Conservation (phyloP, 2,329 filamentous ascomycete genomes). For the Pseudogymnoascus sp. region DNA sequence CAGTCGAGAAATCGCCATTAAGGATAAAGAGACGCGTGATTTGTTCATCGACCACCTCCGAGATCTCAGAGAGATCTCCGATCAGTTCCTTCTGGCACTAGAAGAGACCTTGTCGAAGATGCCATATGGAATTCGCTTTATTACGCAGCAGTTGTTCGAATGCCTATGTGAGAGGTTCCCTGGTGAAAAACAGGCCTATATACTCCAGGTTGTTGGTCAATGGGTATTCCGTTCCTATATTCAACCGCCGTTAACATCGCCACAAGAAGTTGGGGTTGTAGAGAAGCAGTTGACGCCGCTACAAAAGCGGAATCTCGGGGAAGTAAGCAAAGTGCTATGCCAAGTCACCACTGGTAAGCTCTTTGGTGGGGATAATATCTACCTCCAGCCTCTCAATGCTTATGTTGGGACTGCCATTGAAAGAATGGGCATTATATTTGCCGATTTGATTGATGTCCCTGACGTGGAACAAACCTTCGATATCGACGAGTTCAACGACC, state of each 20-base stretch:
- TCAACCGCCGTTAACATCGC: slow-evolving; percentile 78
- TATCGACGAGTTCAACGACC: slow-evolving; percentile 97
- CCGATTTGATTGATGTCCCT: slow-evolving; percentile 71
- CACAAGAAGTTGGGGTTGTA: slow-evolving; percentile 87
- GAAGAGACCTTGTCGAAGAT: slow-evolving; percentile 81
- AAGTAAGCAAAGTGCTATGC: slow-evolving; percentile 84
- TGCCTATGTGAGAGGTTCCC: slow-evolving; percentile 70
- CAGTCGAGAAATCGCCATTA: slow-evolving; percentile 86
- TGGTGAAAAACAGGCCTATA: slow-evolving; percentile 65
- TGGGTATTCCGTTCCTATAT: slow-evolving; percentile 96
- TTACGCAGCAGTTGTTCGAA: slow-evolving; percentile 80
- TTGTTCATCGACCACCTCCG: slow-evolving; percentile 92
- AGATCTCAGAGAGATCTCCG: slow-evolving; percentile 87
- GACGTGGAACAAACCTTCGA: slow-evolving; percentile 90
- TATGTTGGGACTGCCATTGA: slow-evolving; percentile 83
- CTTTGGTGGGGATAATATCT: slow-evolving; percentile 92
- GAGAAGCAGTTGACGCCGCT: slow-evolving; percentile 83
- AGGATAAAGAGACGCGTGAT: slow-evolving; percentile 83
- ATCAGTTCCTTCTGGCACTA: slow-evolving; percentile 75
- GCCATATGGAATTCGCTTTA: slow-evolving; percentile 85
- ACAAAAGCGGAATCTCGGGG: slow-evolving; percentile 84
- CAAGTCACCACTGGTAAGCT: slow-evolving; percentile 83
- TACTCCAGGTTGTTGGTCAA: slow-evolving; percentile 77
- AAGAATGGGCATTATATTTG: slow-evolving; percentile 67
- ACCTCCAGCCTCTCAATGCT: slow-evolving; percentile 87